phyloP scores from a whole-genome alignment of 768 basidiomycete genomes.

The Sarcodon sp. region DNA sequence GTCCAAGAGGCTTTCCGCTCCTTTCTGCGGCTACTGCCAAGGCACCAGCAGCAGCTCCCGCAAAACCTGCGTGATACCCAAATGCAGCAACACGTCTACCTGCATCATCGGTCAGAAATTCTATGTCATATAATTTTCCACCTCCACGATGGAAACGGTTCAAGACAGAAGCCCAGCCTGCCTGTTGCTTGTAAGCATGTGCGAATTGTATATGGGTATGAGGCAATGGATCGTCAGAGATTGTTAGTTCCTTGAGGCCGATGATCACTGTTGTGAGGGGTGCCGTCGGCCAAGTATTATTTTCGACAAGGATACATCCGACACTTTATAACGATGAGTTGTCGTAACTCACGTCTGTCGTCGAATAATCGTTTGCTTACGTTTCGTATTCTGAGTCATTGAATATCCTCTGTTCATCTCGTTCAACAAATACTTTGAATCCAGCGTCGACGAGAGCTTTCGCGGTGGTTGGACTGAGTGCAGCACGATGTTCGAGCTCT shows the following conservation, averaged over 20 bases:
- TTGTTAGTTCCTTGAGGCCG: constrained; percentile 92
- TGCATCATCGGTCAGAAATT: constrained; percentile 77
- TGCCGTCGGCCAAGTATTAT: constrained; percentile 83
- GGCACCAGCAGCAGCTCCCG: constrained; percentile 89
- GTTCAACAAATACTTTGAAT: constrained; percentile 85
- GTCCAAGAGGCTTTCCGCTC: constrained; percentile 46
- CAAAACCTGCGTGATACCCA: constrained; percentile 96
- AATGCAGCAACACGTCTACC: constrained; percentile 95
- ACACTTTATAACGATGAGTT: constrained; percentile 36
- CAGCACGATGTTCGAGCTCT: constrained; percentile 84
- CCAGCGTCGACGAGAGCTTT: constrained; percentile 81
- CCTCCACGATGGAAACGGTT: constrained; percentile 73
- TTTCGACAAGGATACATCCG: constrained; percentile 77
- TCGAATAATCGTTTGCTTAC: constrained; percentile 34
- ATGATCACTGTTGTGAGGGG: constrained; percentile 70
- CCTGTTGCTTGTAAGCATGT: constrained; percentile 95
- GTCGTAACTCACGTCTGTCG: background rate
- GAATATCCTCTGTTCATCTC: constrained; percentile 90
- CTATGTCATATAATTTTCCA: constrained; percentile 88
- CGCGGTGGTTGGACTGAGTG: constrained; percentile 85
- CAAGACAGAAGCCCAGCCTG: constrained; percentile 81
- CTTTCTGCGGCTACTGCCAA: constrained; percentile 64
- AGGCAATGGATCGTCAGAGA: constrained; percentile 66
- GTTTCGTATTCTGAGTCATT: constrained; percentile 85
- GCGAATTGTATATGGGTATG: constrained; percentile 98